phyloP scores from a whole-genome alignment of 495 filamentous ascomycete genomes.

The Penicillium soppii region DNA sequence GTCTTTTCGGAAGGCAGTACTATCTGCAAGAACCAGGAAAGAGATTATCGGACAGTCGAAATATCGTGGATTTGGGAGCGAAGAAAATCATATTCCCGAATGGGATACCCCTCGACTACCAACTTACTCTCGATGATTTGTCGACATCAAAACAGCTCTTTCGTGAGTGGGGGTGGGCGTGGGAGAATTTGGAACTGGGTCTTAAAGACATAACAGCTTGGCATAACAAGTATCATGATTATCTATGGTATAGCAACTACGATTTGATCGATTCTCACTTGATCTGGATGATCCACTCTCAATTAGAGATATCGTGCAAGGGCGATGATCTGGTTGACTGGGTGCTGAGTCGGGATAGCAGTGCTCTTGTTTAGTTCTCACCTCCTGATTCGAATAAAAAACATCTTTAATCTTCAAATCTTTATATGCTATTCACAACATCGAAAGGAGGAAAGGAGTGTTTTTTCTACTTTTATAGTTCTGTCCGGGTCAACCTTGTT shows the following conservation, averaged over 20 bases:
- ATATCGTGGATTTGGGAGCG: neutral
- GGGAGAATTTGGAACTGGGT: neutral
- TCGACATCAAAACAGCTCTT: neutral
- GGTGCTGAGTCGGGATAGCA: conserved; percentile 1
- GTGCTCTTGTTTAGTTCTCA: too few species aligned
- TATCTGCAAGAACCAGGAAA: neutral
- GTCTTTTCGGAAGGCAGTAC: neutral
- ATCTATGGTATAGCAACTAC: neutral
- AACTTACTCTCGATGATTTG: neutral
- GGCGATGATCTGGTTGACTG: conserved; percentile 8
- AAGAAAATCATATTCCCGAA: too few species aligned
- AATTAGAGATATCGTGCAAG: neutral
- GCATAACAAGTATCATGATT: neutral
- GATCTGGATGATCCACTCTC: neutral
- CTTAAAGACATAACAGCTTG: neutral
- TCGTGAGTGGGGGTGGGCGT: neutral
- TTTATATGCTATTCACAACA: too few species aligned
- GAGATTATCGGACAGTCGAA: too few species aligned
- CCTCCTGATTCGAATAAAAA: too few species aligned
- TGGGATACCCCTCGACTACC: too few species aligned
- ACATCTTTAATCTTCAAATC: too few species aligned
- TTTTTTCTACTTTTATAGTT: conserved; percentile 51
- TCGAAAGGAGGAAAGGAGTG: conserved; percentile 56
- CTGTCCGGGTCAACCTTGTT: conserved; percentile 19
- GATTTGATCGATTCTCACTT: conserved; percentile 1